phyloP scores from a whole-genome alignment of 1,139 yeast species.

The Saccharomyces hybrid region DNA sequence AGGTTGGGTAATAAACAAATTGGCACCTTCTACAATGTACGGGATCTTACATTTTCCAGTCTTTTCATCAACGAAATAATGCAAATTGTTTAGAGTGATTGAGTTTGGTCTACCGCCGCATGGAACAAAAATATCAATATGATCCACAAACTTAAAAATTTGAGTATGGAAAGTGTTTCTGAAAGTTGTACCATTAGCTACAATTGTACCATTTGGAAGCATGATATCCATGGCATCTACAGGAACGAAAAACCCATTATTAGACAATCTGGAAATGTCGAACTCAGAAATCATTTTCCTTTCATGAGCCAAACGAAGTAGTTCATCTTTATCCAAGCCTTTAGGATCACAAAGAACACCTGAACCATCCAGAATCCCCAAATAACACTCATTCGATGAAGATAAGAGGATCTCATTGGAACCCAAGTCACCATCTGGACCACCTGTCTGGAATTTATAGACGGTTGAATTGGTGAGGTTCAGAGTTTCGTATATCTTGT shows the following conservation, averaged over 20 bases:
- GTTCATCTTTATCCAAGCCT: constrained; percentile 76
- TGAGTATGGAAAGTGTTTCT: constrained; percentile 85
- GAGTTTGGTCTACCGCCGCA: constrained; percentile 99
- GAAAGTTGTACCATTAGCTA: constrained; percentile 84
- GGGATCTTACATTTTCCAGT: constrained; percentile 77
- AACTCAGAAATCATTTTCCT: constrained; percentile 70
- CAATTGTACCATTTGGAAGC: constrained; percentile 65
- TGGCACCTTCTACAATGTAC: constrained; percentile 95
- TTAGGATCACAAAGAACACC: constrained; percentile 91
- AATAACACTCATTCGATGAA: constrained; percentile 63
- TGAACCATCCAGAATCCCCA: constrained; percentile 89
- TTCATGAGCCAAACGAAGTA: constrained; percentile 65
- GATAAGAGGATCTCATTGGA: constrained; percentile 89
- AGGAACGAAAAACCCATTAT: constrained; percentile 70
- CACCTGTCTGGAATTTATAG: constrained; percentile 91
- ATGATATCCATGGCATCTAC: constrained; percentile 78
- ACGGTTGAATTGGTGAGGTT: constrained; percentile 51
- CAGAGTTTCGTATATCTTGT: constrained; percentile 77
- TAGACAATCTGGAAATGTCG: constrained; percentile 58
- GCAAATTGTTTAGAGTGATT: constrained; percentile 79
- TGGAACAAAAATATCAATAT: constrained; percentile 81
- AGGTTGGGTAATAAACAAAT: constrained; percentile 86
- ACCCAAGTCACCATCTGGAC: constrained; percentile 98
- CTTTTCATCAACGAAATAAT: constrained; percentile 58
- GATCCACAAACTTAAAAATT: constrained; percentile 57